Evolutionary conservation across 1,139 yeast species (phyloP), one percentile per base, ranked within the genome.

Genomic region (Fermentozyma sake): DNA sequence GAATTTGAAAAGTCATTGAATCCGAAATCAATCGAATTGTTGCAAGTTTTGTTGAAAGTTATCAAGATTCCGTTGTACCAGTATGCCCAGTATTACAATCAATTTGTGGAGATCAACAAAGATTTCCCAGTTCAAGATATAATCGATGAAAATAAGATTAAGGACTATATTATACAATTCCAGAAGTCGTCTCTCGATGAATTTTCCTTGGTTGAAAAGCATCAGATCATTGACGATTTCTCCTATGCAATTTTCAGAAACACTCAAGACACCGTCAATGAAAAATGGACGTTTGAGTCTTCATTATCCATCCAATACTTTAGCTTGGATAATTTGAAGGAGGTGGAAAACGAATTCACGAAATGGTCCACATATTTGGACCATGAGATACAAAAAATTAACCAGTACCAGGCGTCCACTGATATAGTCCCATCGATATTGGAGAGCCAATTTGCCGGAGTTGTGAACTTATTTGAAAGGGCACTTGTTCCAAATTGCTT

Each of bases 211-310:
- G 52, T 48, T 15, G 68, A 61, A 33, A 47, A 48, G 29, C 55
- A 53, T 29, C 68, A 62, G 29, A 45, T 65, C 3, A 47, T 71
- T 6, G 73, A 72, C 27, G 58, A 60, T 7, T 65, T 58, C 40
- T 53, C 71, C 30, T 61, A 64, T 29, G 48, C 41, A 2, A 46
- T 70, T 0, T 73, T 76, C 35, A 44, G 54, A 4, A 35, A 43
- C 0, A 75, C 79, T 0, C 83, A 79, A 42, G 36, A 35, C 1
- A 50, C 55, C 16, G 84, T 80, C 3, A 68, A 65, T 20, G 65
- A 61, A 7, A 63, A 73, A 28, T 82, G 91, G 91, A 54, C 57
- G 3, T 78, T 46, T 44, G 93, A 82, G 48, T 67, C 78, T 6
- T 52, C 58, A 7, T 51, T 82, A 6, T 55, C 58, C 5, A 54